Conservation (phyloP, 768 basidiomycete species). For the Trametes elegans region DNA sequence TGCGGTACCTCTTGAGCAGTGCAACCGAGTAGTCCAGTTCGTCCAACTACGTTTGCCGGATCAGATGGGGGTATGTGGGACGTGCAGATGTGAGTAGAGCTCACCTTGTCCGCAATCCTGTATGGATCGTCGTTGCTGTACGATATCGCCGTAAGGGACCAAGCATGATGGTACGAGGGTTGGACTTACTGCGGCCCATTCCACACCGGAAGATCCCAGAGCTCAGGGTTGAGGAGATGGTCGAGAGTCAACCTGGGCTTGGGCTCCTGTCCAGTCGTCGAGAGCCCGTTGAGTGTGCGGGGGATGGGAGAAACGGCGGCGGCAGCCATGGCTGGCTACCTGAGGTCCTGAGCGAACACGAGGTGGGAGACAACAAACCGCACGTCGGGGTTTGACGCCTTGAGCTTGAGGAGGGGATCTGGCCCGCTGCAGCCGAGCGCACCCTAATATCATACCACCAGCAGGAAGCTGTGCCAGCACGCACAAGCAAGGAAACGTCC, state of each 20-base stretch:
- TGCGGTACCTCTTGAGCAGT: slow-evolving; percentile 28
- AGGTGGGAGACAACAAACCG: slow-evolving; percentile 2
- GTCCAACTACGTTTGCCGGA: slow-evolving; percentile 14
- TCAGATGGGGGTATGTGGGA: not conserved
- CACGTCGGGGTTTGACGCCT: slow-evolving; percentile 4
- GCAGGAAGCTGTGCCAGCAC: slow-evolving; percentile 7
- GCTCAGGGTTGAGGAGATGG: slow-evolving; percentile 20
- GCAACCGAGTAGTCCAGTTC: slow-evolving; percentile 26
- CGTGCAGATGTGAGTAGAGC: not conserved
- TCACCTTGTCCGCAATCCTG: slow-evolving; percentile 16
- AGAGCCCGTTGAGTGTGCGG: not conserved
- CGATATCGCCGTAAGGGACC: not conserved
- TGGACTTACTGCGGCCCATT: slow-evolving; percentile 20
- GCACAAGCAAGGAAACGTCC: not conserved
- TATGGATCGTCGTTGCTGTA: slow-evolving; percentile 6
- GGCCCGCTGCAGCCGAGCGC: not conserved
- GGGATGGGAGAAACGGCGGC: not conserved
- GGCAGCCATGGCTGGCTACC: slow-evolving; percentile 1
- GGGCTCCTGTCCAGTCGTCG: not conserved
- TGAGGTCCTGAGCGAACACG: too few species aligned
- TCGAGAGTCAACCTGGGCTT: slow-evolving; percentile 17
- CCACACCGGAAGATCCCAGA: slow-evolving; percentile 29
- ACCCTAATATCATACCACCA: slow-evolving; percentile 17
- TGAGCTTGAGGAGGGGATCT: slow-evolving; percentile 2
- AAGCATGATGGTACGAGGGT: not conserved